Evolutionary conservation across 2,329 filamentous ascomycete genomes (phyloP).

Genomic region (Massarina eburnea): DNA sequence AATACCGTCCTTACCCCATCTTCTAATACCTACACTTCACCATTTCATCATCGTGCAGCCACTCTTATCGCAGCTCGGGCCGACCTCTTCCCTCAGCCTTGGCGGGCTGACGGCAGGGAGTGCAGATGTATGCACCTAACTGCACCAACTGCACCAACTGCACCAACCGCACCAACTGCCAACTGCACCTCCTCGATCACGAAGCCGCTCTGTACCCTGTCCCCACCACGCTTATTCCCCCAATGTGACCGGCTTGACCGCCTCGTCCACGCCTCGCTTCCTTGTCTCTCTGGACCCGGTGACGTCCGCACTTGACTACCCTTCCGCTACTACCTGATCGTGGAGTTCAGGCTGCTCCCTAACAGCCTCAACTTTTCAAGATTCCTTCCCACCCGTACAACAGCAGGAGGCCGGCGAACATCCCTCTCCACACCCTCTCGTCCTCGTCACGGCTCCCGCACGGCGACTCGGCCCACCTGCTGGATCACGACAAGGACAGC

Average conservation of each 20-base stretch:
- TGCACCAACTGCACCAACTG: too few species aligned
- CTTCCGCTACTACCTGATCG: constrained; percentile 13
- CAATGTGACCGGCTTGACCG: constrained; percentile 41
- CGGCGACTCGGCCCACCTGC: constrained; percentile 43
- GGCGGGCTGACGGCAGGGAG: constrained; percentile 7
- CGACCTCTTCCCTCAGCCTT: constrained; percentile 7
- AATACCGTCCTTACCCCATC: too few species aligned
- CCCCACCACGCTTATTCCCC: constrained; percentile 23
- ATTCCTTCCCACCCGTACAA: constrained; percentile 75
- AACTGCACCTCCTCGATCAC: constrained; percentile 26
- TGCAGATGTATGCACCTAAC: constrained; percentile 1
- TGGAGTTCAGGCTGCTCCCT: constrained; percentile 44
- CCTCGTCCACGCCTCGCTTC: constrained; percentile 23
- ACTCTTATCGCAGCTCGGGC: constrained; percentile 4
- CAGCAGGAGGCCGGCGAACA: constrained; percentile 74
- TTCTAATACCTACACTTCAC: too few species aligned
- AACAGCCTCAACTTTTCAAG: constrained; percentile 70
- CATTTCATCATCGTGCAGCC: constrained; percentile 3
- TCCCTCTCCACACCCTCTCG: constrained; percentile 78
- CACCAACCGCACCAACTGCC: constrained; percentile 2
- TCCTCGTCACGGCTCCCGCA: constrained; percentile 46
- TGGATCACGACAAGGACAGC: constrained; percentile 53
- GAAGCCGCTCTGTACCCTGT: constrained; percentile 21
- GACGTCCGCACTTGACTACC: constrained; percentile 33
- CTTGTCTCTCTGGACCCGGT: constrained; percentile 26